Evolutionary conservation across 2,329 filamentous ascomycete species (phyloP).

Genomic region (Elsinoe perseae): DNA sequence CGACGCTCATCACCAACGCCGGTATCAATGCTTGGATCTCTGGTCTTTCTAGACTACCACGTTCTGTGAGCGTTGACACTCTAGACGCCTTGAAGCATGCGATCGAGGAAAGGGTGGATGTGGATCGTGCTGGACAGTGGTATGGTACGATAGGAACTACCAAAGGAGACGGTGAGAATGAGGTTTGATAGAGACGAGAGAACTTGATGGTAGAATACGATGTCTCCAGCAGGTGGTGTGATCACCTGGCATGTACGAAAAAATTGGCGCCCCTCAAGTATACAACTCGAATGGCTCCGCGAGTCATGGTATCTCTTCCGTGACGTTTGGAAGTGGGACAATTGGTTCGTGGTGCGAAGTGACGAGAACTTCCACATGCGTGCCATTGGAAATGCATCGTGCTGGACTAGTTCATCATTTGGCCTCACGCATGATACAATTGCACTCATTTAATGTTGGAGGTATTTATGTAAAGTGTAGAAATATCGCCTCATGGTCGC

Average conservation of each 20-base stretch:
- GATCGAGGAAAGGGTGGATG: conserved; percentile 59
- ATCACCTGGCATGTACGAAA: too few relatives aligned
- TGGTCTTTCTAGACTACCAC: conserved; percentile 45
- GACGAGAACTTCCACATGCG: too few relatives aligned
- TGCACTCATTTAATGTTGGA: background rate
- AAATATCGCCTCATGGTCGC: background rate
- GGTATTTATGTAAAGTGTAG: background rate
- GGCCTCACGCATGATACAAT: too few relatives aligned
- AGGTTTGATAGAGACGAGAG: too few relatives aligned
- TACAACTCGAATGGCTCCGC: background rate
- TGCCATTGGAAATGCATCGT: too few relatives aligned
- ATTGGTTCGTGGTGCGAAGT: too few relatives aligned
- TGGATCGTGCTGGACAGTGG: conserved; percentile 59
- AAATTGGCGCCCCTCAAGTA: too few relatives aligned
- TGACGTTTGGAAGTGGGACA: conserved; percentile 13
- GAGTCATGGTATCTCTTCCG: background rate
- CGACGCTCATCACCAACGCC: conserved; percentile 70
- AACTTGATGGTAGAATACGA: too few relatives aligned
- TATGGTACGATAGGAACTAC: conserved; percentile 33
- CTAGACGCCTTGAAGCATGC: conserved; percentile 50
- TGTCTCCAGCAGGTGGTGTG: too few relatives aligned
- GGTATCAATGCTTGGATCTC: conserved; percentile 70
- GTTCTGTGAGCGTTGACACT: conserved; percentile 40
- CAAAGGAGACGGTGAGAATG: background rate
- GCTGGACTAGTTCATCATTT: background rate